Base-by-base conservation (phyloP, 495 filamentous ascomycete species). In the Penicillium ochrochloron region DNA sequence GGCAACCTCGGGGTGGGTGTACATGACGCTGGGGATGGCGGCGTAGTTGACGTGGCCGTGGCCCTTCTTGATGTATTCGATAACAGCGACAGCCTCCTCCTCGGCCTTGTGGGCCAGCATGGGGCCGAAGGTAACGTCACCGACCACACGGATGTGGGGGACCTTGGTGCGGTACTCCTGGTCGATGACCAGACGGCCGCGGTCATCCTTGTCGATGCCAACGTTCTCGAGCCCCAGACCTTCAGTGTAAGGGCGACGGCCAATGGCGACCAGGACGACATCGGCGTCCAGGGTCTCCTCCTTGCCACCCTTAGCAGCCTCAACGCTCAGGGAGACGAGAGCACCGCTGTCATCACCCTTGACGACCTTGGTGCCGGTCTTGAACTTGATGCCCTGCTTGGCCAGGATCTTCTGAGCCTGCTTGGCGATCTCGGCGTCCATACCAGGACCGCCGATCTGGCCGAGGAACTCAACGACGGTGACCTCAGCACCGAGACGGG, bases 101-200 rank as follows among this genome's bases (percentile, higher is more conserved):
- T 99, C 95, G 46, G 96, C 95, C 86, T 99, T 99, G 86, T 99
- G 95, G 56, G 95, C 95, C 71, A 99, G 89, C 95, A 99, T 99
- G 70, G 95, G 96, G 19, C 95, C 95, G 80, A 98, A 99, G 19
- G 95, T 99, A 76, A 88, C 91, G 79, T 99, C 95, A 72, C 95
- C 95, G 67, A 99, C 89, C 73, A 93, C 94, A 66, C 95, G 94
- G 78, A 99, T 97, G 82, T 99, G 96, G 14, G 93, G 90, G 58
- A 94, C 77, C 83, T 97, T 97, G 72, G 95, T 98, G 81, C 95
- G 93, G 85, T 96, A 99, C 82, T 99, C 93, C 72, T 92, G 90
- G 85, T 99, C 95, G 77, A 99, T 97, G 71, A 98, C 89, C 44
- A 99, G 84, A 58, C 95, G 92, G 77, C 96, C 95, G 57, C 89